A percentile compares a stretch with the other conserved stretches of the same genome.
These are phyloP conservation scores for Cyclotella baltica DNA, from an alignment of 108 stramenopile species.

Conservation along the genomic window DNA sequence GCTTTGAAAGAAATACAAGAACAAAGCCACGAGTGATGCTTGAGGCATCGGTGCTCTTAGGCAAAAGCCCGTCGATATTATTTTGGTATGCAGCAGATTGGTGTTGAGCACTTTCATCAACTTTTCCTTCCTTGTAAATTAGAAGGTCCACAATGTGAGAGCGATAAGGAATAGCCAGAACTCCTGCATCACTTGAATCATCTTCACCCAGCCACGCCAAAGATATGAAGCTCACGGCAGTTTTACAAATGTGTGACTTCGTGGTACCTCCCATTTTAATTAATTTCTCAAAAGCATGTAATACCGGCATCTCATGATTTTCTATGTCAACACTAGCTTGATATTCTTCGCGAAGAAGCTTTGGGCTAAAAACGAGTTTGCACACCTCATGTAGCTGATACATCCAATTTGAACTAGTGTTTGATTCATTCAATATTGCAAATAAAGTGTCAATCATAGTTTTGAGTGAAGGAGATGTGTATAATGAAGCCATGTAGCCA, in stretches of 20 bases:
- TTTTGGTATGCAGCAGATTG: slow-evolving; percentile 41
- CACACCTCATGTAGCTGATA: slow-evolving; percentile 85
- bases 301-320: slow-evolving; percentile 57
- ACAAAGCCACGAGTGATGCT: slow-evolving; percentile 78
- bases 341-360: slow-evolving; percentile 68
- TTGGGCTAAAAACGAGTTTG: slow-evolving; percentile 65
- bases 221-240: slow-evolving; percentile 62
- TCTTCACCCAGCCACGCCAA: slow-evolving; percentile 71
- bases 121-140: slow-evolving; percentile 74
- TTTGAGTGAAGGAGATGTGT: slow-evolving; percentile 41
- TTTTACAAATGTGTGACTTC: slow-evolving; percentile 65
- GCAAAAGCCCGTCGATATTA: slow-evolving; percentile 17
- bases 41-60: slow-evolving; percentile 50
- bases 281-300: slow-evolving; percentile 69
- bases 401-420: slow-evolving; percentile 47
- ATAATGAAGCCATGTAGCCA: slow-evolving; percentile 30
- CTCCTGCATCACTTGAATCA: slow-evolving; percentile 45
- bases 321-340: slow-evolving; percentile 24
- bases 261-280: slow-evolving; percentile 62
- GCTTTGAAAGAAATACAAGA: slow-evolving; percentile 68
- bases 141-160: slow-evolving; percentile 54
- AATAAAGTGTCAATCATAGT: slow-evolving; percentile 66
- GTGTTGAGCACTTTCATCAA: slow-evolving; percentile 67
- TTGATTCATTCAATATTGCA: slow-evolving; percentile 60
- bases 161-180: slow-evolving; percentile 77